These are phyloP conservation scores for Fusarium dlaminii DNA, from an alignment of 2,329 filamentous ascomycete species.

Conservation along the genomic window DNA sequence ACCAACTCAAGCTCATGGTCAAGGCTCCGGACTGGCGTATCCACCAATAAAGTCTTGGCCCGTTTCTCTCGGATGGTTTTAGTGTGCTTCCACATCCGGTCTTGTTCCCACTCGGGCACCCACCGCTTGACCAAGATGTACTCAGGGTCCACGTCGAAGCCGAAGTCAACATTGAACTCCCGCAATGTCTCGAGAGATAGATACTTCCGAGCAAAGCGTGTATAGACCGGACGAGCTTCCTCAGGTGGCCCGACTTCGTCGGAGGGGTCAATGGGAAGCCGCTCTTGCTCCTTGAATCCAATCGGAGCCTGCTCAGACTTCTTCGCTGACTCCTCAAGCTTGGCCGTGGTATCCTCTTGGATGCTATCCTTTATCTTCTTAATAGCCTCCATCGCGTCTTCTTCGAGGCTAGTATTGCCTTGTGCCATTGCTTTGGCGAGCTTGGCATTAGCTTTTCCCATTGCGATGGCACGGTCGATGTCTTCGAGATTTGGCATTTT, in stretches of 20 bases:
- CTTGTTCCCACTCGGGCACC: not conserved
- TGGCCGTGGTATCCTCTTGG: too few relatives aligned
- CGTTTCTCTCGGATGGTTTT: not conserved
- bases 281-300: rapidly evolving
- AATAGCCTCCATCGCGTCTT: too few relatives aligned
- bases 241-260: rapidly evolving
- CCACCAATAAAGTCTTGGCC: rapidly evolving
- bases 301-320: not conserved
- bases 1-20: not conserved
- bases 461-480: too few relatives aligned
- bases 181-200: not conserved
- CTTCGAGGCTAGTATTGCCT: too few relatives aligned
- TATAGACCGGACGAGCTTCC: not conserved
- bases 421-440: too few relatives aligned
- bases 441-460: too few relatives aligned
- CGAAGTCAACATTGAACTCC: not conserved
- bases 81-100: not conserved
- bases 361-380: too few relatives aligned
- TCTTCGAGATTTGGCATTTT: rapidly evolving
- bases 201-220: not conserved
- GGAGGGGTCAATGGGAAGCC: rapidly evolving
- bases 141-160: not conserved
- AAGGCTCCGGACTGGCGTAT: rapidly evolving
- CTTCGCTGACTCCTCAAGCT: too few relatives aligned
- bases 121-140: not conserved